Base-by-base conservation (phyloP, 495 filamentous ascomycete genomes). In the Aspergillus ellipticus region DNA sequence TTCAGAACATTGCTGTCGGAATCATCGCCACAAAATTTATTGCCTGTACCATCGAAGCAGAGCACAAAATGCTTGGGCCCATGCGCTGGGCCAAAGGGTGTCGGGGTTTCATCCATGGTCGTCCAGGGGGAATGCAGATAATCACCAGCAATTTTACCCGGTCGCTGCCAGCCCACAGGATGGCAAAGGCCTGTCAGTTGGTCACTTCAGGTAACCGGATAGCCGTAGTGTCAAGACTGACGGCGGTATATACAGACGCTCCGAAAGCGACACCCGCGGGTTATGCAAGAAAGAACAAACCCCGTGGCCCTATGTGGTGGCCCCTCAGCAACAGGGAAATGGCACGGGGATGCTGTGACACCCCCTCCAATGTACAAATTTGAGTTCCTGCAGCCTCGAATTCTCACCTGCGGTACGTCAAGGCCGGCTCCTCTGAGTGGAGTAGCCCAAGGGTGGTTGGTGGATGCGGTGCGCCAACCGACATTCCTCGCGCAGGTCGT, bases 21-120 rank as follows among this genome's bases (percentile, higher is more conserved):
- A 47, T 88, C 84, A 63, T 89, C 88, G 9, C 91, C 89, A 26
- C 79, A 78, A 64, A 94, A 95, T 60, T 92, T 89, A 63, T 96
- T 94, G 2, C 90, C 90, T 0, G 91, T 96, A 21, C 91, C 91
- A 66, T 96, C 91, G 55, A 96, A 96, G 62, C 90, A 95, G 4
- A 96, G 75, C 16, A 96, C 83, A 45, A 95, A 79, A 54, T 81
- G 79, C 65, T 74, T 79, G 4, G 73, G 74, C 26, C 57, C 54
- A 19, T 42, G 51, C 13, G 54, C 55, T 4, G 63, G 62, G 45
- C 45, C 45, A 16, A 28, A 28, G 31, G 51, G 57, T 26, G 64
- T 53, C 8, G 26, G 29, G 57, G 50, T 49, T 49, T 54, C 58
- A 59, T 69, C 43, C 63, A 57, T 61, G 35, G 31, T n/a, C 3